Percentiles rank a stretch among this genome's conserved stretches.
Conservation (phyloP, 345 rosid species). For the Citrus mangshanensis region DNA sequence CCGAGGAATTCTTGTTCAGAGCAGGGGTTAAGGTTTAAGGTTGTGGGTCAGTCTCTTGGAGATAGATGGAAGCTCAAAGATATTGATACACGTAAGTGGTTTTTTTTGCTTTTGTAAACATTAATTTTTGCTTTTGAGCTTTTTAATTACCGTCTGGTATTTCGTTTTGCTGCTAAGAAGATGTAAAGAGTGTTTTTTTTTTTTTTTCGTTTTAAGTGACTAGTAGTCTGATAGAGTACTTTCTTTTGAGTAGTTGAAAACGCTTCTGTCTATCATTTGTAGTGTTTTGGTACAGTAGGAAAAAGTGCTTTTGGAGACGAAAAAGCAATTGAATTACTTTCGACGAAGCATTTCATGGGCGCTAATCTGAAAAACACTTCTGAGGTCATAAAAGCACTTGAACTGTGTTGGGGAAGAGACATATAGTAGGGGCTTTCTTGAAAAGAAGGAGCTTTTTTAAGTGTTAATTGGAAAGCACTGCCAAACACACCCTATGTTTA, state of each 20-base stretch:
- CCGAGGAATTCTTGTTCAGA: slow-evolving; percentile 19
- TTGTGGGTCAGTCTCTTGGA: slow-evolving; percentile 45
- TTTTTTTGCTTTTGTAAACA: slow-evolving; percentile 1
- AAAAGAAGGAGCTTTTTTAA: neutral
- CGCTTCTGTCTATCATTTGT: neutral
- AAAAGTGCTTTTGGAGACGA: neutral
- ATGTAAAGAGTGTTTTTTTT: no score
- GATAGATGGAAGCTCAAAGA: slow-evolving; percentile 71
- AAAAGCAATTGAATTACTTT: neutral
- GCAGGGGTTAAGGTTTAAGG: slow-evolving; percentile 46
- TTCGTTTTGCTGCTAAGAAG: no score
- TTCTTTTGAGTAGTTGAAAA: neutral
- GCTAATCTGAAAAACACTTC: neutral
- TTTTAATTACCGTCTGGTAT: no score
- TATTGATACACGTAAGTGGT: slow-evolving; percentile 54
- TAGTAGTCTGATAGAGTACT: neutral
- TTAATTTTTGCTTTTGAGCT: neutral
- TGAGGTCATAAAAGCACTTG: neutral
- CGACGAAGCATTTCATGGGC: neutral
- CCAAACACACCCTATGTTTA: neutral
- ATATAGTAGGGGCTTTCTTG: neutral
- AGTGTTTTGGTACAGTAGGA: neutral
- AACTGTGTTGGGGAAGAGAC: neutral
- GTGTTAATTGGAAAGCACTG: neutral
- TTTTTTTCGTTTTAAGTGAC: neutral